phyloP scores from a whole-genome alignment of 2,329 filamentous ascomycete genomes.

The Fusarium tanahbumbuense region DNA sequence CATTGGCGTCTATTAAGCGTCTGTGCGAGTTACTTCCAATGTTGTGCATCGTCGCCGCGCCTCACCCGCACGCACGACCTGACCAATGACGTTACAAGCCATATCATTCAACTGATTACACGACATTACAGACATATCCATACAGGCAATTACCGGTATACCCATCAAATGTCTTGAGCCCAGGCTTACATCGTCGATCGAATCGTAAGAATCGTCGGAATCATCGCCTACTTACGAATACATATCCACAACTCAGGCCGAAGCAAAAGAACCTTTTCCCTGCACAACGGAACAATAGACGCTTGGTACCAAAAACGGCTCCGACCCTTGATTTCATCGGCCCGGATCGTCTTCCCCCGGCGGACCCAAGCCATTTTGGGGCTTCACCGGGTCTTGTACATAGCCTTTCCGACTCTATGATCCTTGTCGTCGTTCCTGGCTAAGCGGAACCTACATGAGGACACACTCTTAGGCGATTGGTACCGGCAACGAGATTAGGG shows the following conservation, averaged over 20 bases:
- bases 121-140: background rate
- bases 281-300: conserved; percentile 31
- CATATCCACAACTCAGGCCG: conserved; percentile 27
- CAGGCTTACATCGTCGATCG: conserved; percentile 29
- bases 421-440: conserved; percentile 35
- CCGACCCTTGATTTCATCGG: conserved; percentile 43
- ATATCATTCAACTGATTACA: background rate
- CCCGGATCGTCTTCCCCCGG: conserved; percentile 47
- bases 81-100: conserved; percentile 13
- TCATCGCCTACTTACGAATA: conserved; percentile 3
- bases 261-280: conserved; percentile 35
- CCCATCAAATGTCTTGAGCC: background rate
- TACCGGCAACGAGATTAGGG: conserved; percentile 23
- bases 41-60: conserved; percentile 40
- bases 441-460: conserved; percentile 28
- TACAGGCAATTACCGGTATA: background rate
- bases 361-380: conserved; percentile 35
- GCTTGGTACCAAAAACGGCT: conserved; percentile 43
- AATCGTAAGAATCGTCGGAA: background rate
- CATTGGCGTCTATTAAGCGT: conserved; percentile 28
- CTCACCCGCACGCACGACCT: conserved; percentile 40
- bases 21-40: conserved; percentile 34
- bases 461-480: conserved; percentile 8
- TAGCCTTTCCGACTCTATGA: conserved; percentile 15
- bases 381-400: conserved; percentile 20